Evolutionary conservation across 2,329 filamentous ascomycete species (phyloP), one percentile per base, ranked within the genome.

Genomic region (Mariannaea elegans): DNA sequence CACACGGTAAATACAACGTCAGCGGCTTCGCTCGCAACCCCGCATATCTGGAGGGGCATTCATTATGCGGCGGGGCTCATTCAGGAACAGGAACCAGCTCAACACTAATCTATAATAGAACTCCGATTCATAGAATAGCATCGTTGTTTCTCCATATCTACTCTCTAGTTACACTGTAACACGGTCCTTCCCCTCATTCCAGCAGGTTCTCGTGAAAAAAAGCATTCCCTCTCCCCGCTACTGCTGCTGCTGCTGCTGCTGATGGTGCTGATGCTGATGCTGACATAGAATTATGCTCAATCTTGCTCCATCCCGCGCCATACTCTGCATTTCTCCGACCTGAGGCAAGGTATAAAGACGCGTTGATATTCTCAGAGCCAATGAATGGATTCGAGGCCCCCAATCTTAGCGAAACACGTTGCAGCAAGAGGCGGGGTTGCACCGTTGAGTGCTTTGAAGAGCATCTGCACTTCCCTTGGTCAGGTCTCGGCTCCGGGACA

Each of bases 271-370:
- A n/a, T n/a, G n/a, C n/a, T n/a, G n/a, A n/a, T n/a, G n/a, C n/a
- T n/a, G n/a, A n/a, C n/a, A n/a, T n/a, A 12, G 34, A 42, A 54
- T 54, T 31, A 18, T 55, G 42, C 42, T 55, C 51, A 55, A 55
- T 47, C 42, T 13, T 36, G 32, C 51, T 55, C 51, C 44, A 47
- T 39, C 32, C 9, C 39, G 21, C 39, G 2, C 21, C 39, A 14
- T n/a, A n/a, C 16, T 38, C 13, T 53, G 44, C 29, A 8, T 8
- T 44, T 24, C 36, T 51, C 18, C n/a, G 13, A n/a, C n/a, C n/a
- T n/a, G n/a, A n/a, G n/a, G n/a, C n/a, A n/a, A n/a, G n/a, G n/a
- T 13, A 34, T 44, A 4, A n/a, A 7, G 18, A 13, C 16, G 21
- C 12, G 19, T 19, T 44, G 39, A 21, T 31, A 12, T 7, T 32